Evolutionary conservation across 768 basidiomycete species (phyloP).

Genomic region (Phlebiopsis gigantea): DNA sequence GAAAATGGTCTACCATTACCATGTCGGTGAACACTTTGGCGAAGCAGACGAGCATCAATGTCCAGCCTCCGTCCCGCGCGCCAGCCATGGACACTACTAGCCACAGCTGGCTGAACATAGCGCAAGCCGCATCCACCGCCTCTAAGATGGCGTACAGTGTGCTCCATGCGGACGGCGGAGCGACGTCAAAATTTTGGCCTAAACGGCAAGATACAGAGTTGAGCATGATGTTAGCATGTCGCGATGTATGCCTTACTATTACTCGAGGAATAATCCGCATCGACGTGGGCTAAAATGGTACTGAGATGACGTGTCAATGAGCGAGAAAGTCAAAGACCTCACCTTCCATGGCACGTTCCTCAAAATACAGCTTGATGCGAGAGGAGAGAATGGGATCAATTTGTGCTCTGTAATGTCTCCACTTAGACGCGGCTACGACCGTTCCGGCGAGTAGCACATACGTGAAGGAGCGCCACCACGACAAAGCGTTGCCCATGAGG

Average conservation of each 20-base stretch:
- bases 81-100: background rate
- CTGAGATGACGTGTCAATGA: background rate
- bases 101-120: background rate
- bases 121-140: background rate
- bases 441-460: background rate
- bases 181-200: background rate
- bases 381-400: background rate
- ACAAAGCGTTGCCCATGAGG: background rate
- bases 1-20: background rate
- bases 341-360: conserved; percentile 1
- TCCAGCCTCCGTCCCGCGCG: background rate
- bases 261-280: background rate
- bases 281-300: background rate
- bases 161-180: background rate
- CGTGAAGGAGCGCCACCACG: background rate
- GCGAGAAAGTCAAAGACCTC: background rate
- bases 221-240: background rate
- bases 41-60: background rate
- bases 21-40: background rate
- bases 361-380: background rate
- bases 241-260: background rate
- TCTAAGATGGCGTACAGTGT: conserved; percentile 1
- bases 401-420: background rate
- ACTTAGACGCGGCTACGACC: too few species aligned
- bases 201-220: too few species aligned